Evolutionary conservation across 371 early-diverging fungal genomes (phyloP).

Genomic region (Apophysomyces trapeziformis): DNA sequence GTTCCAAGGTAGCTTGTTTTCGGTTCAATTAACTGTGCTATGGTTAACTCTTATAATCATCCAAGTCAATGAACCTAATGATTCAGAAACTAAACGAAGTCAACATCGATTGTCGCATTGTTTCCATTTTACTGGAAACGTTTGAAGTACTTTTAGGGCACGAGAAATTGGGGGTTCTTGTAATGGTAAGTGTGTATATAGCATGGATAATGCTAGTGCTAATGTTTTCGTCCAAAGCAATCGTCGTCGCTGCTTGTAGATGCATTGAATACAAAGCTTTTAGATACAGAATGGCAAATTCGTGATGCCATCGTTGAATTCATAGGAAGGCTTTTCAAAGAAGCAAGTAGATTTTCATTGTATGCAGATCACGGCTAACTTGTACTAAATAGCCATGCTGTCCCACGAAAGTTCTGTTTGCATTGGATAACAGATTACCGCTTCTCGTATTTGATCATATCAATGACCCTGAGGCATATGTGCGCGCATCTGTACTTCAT

Average conservation of each 20-base stretch:
- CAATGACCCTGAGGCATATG: slow-evolving; percentile 59
- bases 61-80: slow-evolving; percentile 37
- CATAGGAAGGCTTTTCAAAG: slow-evolving; percentile 53
- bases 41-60: not conserved
- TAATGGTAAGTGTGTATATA: slow-evolving; percentile 27
- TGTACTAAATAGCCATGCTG: slow-evolving; percentile 9
- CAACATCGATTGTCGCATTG: slow-evolving; percentile 40
- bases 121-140: slow-evolving; percentile 46
- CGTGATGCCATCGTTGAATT: slow-evolving; percentile 62
- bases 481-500: slow-evolving; percentile 57
- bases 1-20: slow-evolving; percentile 22
- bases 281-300: slow-evolving; percentile 64
- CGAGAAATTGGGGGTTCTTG: slow-evolving; percentile 32
- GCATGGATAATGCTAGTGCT: slow-evolving; percentile 6
- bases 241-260: slow-evolving; percentile 34
- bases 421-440: slow-evolving; percentile 48
- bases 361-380: not conserved
- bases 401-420: slow-evolving; percentile 46
- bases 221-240: not conserved
- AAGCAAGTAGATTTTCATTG: not conserved
- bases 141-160: slow-evolving; percentile 47
- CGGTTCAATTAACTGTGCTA: no score
- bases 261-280: slow-evolving; percentile 43
- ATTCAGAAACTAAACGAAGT: slow-evolving; percentile 38
- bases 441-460: slow-evolving; percentile 49